Base-by-base conservation (phyloP, 176 grass and related monocot species). In the Echinochloa phyllopogon region DNA sequence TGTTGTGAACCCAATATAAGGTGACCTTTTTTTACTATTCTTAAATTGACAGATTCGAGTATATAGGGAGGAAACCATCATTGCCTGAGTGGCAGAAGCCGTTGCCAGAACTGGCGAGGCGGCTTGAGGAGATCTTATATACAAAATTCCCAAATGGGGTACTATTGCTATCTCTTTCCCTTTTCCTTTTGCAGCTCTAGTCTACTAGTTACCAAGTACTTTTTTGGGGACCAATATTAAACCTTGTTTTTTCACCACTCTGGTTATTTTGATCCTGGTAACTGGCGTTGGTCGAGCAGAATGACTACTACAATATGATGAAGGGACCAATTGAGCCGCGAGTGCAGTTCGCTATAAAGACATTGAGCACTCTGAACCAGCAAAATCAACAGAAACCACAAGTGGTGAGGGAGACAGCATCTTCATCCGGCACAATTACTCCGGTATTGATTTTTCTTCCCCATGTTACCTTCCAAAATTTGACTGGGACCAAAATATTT, bases 301-400 rank as follows among this genome's bases (percentile, higher is more conserved):
- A 57, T 73, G 92, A 89, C 27, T 97, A 94, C 65, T 48, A 40
- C 25, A 91, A 52, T 64, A 91, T 94, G 87, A 90, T 81, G 85
- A 84, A 62, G 33, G 73, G 60, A 38, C 75, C 87, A 55, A 10
- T 88, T 78, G 92, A 91, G 49, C 69, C 81, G 0, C 72, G 63
- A 18, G 66, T 97, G 84, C 29, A 79, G 55, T 78, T 73, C 73
- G 82, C 83, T 87, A 58, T 93, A n/a, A 94, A 80, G 74, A 80
- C 72, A 1, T 48, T 87, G 33, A 58, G 38, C 4, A 44, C 37
- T 63, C 87, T 68, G 24, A 71, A 25, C 13, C 48, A 75, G 25
- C 82, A 65, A 45, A 78, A 72, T 29, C 91, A 89, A 51, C 87
- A 90, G 61, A 78, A 87, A 55, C 79, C 39, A 38, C 84, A 88